Evolutionary conservation across 73 alveolate species (phyloP), one percentile per base, ranked within the genome.

Genomic region (Paramecium bursaria): DNA sequence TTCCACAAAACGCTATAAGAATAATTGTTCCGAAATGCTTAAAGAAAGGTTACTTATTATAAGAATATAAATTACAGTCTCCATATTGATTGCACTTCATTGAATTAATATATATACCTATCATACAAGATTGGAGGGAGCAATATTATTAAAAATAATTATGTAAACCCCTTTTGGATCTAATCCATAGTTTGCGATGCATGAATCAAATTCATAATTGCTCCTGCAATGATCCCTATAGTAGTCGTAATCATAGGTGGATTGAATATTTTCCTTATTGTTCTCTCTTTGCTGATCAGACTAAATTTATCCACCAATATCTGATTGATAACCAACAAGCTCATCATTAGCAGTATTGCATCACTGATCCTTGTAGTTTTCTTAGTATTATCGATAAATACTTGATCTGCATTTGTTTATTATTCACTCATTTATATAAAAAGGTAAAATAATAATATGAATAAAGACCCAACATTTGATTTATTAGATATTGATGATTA

Each of bases 71-170:
- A 67, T 67, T 67, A 67, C 86, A 73, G 88, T 91, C 50, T 89
- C 86, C 95, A 93, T 93, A 86, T 93, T 93, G 79, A 86, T 90
- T 46, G 96, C 98, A 50, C 90, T 85, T 77, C 50, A 67, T 35
- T 39, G 5, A 2, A 21, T 75, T 1, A 50, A 15, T 21, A 27
- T 19, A 25, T 7, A 19, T 75, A 75, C 88, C 90, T 74, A 57
- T 90, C 93, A 35, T 87, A 85, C 19, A 90, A 86, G 46, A 90
- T 90, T 7, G 94, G 91, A 15, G 95, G 95, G 31, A 90, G 86
- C 17, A 90, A 46, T 4, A 90, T 85, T 14, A 90, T 50, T 25
- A 90, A 35, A 42, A 90, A 86, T 15, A 90, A 51, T 21, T 86
- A 74, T 10, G 77, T 55, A 54, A 67, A 67, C 19, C 82, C 82